These are phyloP conservation scores for Scheffersomyces coipomensis DNA, from an alignment of 805 yeast species.

Conservation along the genomic window DNA sequence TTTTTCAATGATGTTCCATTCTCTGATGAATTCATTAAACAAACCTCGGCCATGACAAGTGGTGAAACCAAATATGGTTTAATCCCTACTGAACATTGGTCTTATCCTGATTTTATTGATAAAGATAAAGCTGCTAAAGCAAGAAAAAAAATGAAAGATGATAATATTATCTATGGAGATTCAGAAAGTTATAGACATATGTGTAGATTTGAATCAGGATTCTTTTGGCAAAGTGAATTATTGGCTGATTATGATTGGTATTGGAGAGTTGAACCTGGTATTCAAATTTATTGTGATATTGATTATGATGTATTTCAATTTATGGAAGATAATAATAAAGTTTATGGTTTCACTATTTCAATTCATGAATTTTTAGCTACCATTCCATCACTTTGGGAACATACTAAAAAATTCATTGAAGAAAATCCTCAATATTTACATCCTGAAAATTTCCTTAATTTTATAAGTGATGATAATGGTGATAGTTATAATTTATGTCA, in stretches of 20 bases:
- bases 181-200: constrained; percentile 81
- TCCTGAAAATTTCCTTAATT: constrained; percentile 65
- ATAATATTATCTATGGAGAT: constrained; percentile 70
- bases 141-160: constrained; percentile 55
- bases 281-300: constrained; percentile 78
- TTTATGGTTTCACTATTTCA: constrained; percentile 85
- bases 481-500: constrained; percentile 76
- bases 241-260: constrained; percentile 80
- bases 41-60: constrained; percentile 65
- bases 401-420: constrained; percentile 64
- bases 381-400: constrained; percentile 80
- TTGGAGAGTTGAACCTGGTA: constrained; percentile 94
- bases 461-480: constrained; percentile 69
- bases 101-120: constrained; percentile 83
- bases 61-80: constrained; percentile 78
- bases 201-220: constrained; percentile 92
- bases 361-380: constrained; percentile 82
- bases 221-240: constrained; percentile 77
- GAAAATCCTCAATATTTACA: constrained; percentile 60
- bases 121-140: constrained; percentile 63
- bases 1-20: constrained; percentile 88
- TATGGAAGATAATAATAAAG: constrained; percentile 72
- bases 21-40: constrained; percentile 72
- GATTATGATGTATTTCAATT: constrained; percentile 84
- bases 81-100: constrained; percentile 86